Evolutionary conservation across 2,329 filamentous ascomycete genomes (phyloP), one percentile per base, ranked within the genome.

Genomic region (Coniella lustricola): DNA sequence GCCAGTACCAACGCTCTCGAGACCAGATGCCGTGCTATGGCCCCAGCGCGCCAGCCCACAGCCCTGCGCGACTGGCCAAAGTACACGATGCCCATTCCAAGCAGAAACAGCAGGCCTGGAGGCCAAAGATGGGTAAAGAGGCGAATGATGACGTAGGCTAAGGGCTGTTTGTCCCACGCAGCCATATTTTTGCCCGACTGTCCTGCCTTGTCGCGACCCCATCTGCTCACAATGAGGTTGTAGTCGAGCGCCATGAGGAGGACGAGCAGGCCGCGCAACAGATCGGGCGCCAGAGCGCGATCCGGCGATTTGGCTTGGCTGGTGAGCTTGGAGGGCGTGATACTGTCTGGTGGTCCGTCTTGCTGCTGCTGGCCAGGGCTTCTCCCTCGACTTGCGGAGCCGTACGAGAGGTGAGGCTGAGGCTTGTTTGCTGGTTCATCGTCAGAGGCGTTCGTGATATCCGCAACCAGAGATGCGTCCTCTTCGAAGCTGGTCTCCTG

Each of bases 81-180:
- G 51, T 71, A 73, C 0, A 67, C 70, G 9, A 72, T 60, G 7
- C 71, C 71, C 55, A 72, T 64, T 20, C 71, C 71, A 3, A 74
- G 59, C n/a, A 74, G 57, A 33, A 74, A 67, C 0, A 66, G 68
- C 52, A 74, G 73, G 7, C 71, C 71, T 0, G 71, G 61, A 2
- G 65, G 71, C 58, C 71, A 74, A 7, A 73, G 62, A 18, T 74
- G 71, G 0, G 70, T 69, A 3, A 73, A 56, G 0, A 65, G 66
- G 7, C 71, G 67, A 20, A 69, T 57, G n/a, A 69, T 57, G n/a
- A 61, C 39, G 50, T 68, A 71, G 7, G 62, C 68, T 4, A 62
- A 53, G 0, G 63, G 57, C 0, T 57, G 59, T 48, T 70, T 73
- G 10, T 29, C 25, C 69, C 69, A 73, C 4, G 51, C 41, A 16